These are phyloP conservation scores for Mortierella sp. DNA, from an alignment of 371 early-diverging fungal genomes.

Conservation along the genomic window DNA sequence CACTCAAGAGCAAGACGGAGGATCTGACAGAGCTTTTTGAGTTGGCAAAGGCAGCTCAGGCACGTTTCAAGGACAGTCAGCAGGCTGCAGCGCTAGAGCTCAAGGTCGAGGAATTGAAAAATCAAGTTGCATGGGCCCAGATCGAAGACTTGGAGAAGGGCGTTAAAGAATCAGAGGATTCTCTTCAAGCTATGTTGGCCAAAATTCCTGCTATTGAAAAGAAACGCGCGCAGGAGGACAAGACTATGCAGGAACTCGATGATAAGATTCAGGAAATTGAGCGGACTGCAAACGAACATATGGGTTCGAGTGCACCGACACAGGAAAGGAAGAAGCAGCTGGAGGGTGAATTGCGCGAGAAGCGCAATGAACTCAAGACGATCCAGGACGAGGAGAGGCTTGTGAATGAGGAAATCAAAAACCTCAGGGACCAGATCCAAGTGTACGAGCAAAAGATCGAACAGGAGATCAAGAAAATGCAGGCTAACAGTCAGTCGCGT, in stretches of 20 bases:
- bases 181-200: slow-evolving; percentile 17
- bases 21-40: slow-evolving; percentile 71
- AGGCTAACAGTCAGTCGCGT: slow-evolving; percentile 53
- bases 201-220: slow-evolving; percentile 59
- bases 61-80: slow-evolving; percentile 70
- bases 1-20: slow-evolving; percentile 68
- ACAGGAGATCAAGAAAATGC: slow-evolving; percentile 54
- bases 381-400: slow-evolving; percentile 37
- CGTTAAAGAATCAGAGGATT: slow-evolving; percentile 51
- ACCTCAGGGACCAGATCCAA: slow-evolving; percentile 31
- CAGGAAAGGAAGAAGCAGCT: slow-evolving; percentile 25
- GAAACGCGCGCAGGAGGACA: slow-evolving; percentile 54
- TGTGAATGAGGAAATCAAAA: slow-evolving; percentile 35
- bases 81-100: slow-evolving; percentile 72
- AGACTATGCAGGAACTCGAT: slow-evolving; percentile 32
- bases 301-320: slow-evolving; percentile 41
- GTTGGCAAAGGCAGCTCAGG: slow-evolving; percentile 70
- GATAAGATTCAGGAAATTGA: slow-evolving; percentile 46
- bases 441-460: slow-evolving; percentile 44
- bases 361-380: slow-evolving; percentile 25
- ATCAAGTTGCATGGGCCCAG: slow-evolving; percentile 84
- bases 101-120: slow-evolving; percentile 67
- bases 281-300: slow-evolving; percentile 12
- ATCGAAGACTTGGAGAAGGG: slow-evolving; percentile 70
- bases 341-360: slow-evolving; percentile 25